Conservation (phyloP, 768 basidiomycete species). For the Mycena maculata region DNA sequence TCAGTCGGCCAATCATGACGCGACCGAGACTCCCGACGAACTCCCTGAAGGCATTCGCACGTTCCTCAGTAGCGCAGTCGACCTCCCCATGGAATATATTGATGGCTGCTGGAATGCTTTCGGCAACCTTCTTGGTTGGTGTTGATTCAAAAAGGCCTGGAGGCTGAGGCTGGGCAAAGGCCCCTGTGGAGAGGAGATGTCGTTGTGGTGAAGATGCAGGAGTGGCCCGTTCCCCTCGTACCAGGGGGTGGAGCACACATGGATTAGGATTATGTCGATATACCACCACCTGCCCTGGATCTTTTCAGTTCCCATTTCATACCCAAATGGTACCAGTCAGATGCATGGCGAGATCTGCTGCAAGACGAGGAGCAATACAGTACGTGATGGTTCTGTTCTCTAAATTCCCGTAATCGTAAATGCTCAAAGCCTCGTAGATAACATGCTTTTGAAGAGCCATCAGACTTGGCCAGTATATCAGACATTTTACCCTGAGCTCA, state of each 20-base stretch:
- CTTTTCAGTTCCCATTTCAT: background rate
- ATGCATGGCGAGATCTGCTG: constrained; percentile 10
- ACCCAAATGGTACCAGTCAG: constrained; percentile 12
- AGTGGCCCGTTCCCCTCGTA: constrained; percentile 7
- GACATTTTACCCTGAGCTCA: background rate
- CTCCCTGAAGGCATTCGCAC: too few relatives aligned
- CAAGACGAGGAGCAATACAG: background rate
- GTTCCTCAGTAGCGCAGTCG: too few relatives aligned
- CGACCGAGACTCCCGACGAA: too few relatives aligned
- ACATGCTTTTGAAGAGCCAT: background rate
- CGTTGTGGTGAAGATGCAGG: constrained; percentile 11
- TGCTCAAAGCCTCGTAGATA: constrained; percentile 8
- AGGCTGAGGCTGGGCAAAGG: too few relatives aligned
- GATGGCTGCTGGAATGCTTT: too few relatives aligned
- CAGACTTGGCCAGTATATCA: background rate
- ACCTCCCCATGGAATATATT: too few relatives aligned
- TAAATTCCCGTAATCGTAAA: too few relatives aligned
- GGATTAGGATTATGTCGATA: constrained; percentile 26
- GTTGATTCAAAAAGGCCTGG: constrained; percentile 15
- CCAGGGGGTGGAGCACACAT: background rate
- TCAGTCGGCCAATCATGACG: too few relatives aligned
- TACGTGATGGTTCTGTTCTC: background rate
- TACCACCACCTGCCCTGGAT: background rate
- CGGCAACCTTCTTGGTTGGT: too few relatives aligned
- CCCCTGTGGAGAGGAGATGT: constrained; percentile 23